Base-by-base conservation (phyloP, 345 rosid genomes). In the Orychophragmus violaceus region DNA sequence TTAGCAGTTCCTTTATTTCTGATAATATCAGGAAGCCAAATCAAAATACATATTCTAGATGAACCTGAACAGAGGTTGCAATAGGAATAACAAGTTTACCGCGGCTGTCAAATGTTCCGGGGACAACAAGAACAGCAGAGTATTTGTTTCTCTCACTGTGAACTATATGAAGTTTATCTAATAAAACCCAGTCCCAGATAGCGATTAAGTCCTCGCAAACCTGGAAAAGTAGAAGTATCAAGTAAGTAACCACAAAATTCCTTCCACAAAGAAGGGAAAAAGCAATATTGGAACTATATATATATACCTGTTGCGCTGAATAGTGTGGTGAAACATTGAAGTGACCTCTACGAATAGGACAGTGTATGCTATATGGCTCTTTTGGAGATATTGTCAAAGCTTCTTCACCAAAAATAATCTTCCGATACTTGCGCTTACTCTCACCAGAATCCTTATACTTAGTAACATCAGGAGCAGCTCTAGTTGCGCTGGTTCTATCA, bases 291-390 rank as follows among this genome's bases (percentile, higher is more conserved):
- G 29, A 57, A 16, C 32, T 1, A 46, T 10, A 37, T 8, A 29
- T 5, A 66, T 14, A 19, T 37, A 90, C 99, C 92, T 88, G 96
- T 77, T 94, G 99, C 69, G 81, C 61, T 5, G 96, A 82, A 75
- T 88, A 88, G 44, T 88, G 81, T 32, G 80, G 85, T 0, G 95
- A 90, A 77, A 90, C 82, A 74, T 94, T 94, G 39, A 94, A 84
- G 74, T 90, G 99, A 55, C 97, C 99, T 66, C 97, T 83, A 50
- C 97, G 89, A 76, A 94, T 81, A 62, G 96, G 97, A 41, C 87
- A 89, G 55, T 73, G 79, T 63, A 94, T 37, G 59, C 84, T 76
- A 74, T 90, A 94, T 59, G 88, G 95, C 74, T 90, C 97, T n/a
- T 78, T 63, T 13, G 92, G 82, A 32, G 91, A 79, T 72, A 94